These are phyloP conservation scores for Tylopilus sp. DNA, from an alignment of 768 basidiomycete genomes.

Conservation along the genomic window DNA sequence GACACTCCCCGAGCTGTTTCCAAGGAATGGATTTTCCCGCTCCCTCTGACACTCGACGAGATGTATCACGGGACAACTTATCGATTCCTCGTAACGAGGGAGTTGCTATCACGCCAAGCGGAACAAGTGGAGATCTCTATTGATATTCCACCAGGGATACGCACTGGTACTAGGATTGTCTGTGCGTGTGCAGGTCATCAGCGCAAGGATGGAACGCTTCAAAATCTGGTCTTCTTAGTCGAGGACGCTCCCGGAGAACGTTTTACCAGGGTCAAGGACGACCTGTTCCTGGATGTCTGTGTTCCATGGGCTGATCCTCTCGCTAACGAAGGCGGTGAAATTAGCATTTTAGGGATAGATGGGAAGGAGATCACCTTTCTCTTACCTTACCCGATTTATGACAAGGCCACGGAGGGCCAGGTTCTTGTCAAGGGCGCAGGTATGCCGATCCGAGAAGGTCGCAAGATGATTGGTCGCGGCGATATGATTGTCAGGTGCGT, in stretches of 20 bases:
- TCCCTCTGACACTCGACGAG: conserved; percentile 59
- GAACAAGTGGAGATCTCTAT: conserved; percentile 58
- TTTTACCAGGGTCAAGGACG: conserved; percentile 54
- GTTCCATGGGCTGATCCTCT: conserved; percentile 55
- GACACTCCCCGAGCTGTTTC: conserved; percentile 39
- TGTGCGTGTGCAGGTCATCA: conserved; percentile 70
- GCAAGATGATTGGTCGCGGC: conserved; percentile 52
- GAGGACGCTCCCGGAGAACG: conserved; percentile 56
- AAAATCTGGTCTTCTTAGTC: conserved; percentile 66
- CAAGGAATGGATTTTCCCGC: conserved; percentile 67
- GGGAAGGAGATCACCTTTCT: conserved; percentile 49
- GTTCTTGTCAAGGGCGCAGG: conserved; percentile 55
- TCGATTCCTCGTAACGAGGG: conserved; percentile 58
- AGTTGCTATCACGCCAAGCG: conserved; percentile 44
- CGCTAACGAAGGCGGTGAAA: conserved; percentile 43
- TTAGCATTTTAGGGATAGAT: conserved; percentile 55
- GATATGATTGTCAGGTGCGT: conserved; percentile 59
- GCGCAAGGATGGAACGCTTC: conserved; percentile 48
- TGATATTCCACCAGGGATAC: conserved; percentile 60
- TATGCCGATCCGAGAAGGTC: conserved; percentile 62
- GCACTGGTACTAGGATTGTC: conserved; percentile 54
- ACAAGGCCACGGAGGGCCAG: conserved; percentile 47
- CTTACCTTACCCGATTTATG: conserved; percentile 51
- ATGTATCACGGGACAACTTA: conserved; percentile 54
- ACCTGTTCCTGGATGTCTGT: conserved; percentile 52